Evolutionary conservation across 2,329 filamentous ascomycete species (phyloP).

Genomic region (Curvularia lunata): DNA sequence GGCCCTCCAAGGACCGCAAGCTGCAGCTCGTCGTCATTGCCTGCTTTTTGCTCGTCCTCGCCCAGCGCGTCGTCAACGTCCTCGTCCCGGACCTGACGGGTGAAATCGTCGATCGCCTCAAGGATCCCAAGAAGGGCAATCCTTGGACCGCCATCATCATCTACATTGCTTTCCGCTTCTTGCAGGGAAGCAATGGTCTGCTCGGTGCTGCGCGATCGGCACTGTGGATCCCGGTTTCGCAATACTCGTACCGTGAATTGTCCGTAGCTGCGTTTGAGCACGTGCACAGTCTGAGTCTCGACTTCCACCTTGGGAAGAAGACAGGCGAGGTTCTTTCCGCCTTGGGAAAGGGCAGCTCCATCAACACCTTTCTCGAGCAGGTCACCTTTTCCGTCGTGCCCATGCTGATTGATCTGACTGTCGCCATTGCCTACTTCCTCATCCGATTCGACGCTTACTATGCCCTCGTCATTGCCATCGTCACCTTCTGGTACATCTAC

Average conservation of each 20-base stretch:
- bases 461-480: conserved; percentile 84
- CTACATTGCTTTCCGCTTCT: conserved; percentile 77
- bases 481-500: conserved; percentile 96
- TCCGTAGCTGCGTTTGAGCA: conserved; percentile 97
- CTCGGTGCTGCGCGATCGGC: conserved; percentile 81
- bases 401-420: conserved; percentile 87
- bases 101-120: conserved; percentile 76
- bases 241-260: conserved; percentile 94
- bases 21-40: conserved; percentile 80
- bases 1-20: conserved; percentile 80
- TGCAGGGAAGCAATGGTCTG: conserved; percentile 88
- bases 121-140: conserved; percentile 59
- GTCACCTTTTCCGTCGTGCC: conserved; percentile 95
- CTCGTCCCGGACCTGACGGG: conserved; percentile 84
- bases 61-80: conserved; percentile 85
- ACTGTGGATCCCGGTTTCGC: conserved; percentile 94
- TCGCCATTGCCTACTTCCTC: conserved; percentile 84
- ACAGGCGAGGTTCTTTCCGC: conserved; percentile 96
- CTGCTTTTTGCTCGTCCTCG: conserved; percentile 80
- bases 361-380: conserved; percentile 96
- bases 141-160: conserved; percentile 78
- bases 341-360: conserved; percentile 92
- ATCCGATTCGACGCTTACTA: conserved; percentile 85
- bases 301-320: conserved; percentile 95
- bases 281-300: conserved; percentile 90